Evolutionary conservation across 108 stramenopile genomes (phyloP).

Genomic region (Schizochytrium sp.): DNA sequence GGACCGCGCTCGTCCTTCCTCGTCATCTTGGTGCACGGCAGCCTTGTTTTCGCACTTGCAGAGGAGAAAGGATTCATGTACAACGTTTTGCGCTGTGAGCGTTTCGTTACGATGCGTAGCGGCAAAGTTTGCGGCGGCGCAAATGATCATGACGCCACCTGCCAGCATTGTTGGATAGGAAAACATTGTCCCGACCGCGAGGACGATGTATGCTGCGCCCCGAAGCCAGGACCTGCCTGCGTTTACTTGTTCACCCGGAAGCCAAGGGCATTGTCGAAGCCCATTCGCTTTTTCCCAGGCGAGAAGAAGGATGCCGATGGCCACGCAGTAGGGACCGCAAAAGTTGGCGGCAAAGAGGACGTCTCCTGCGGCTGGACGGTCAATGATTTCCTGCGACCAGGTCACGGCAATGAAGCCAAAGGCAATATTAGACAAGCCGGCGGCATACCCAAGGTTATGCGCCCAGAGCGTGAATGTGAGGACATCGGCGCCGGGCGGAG

Average conservation of each 20-base stretch:
- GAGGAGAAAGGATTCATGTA: neutral
- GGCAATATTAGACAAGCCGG: neutral
- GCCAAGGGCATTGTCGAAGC: neutral
- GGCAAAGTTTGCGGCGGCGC: neutral
- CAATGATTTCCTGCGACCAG: neutral
- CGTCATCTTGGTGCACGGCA: neutral
- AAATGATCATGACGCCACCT: neutral
- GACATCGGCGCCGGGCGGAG: neutral
- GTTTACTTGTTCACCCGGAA: neutral
- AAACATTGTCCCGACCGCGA: neutral
- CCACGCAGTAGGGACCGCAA: neutral
- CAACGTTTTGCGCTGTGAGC: neutral
- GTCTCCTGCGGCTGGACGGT: neutral
- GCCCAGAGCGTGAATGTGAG: neutral
- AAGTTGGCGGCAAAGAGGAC: neutral
- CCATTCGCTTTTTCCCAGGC: neutral
- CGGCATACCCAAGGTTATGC: neutral
- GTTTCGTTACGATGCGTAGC: neutral
- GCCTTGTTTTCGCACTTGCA: neutral
- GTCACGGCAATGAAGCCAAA: neutral
- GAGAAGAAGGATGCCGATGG: neutral
- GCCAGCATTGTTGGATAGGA: neutral
- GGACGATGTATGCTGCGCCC: neutral
- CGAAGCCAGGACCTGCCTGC: neutral
- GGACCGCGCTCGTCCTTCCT: neutral